Evolutionary conservation across 257 asterid genomes (phyloP), one percentile per base, ranked within the genome.

Genomic region (Scutellaria minor): DNA sequence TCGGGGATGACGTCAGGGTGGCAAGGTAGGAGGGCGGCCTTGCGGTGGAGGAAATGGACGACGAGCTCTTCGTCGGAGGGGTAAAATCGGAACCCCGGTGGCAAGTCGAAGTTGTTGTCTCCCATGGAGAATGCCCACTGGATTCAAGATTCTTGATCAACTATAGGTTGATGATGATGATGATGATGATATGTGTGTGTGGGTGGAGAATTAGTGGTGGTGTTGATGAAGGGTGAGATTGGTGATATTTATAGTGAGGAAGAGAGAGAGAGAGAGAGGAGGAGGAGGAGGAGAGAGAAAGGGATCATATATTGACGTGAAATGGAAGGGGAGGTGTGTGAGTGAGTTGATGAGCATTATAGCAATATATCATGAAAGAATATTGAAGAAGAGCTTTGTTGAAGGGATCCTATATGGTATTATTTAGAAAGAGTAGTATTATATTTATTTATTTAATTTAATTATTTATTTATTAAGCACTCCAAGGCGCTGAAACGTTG

Each of bases 1-100:
- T 93, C 98, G 0, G 98, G 98, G 85, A 93, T 93, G 84, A 91
- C 79, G 18, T 93, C 96, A 0, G 97, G 96, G 66, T 90, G 89
- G 77, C 88, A 90, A 4, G 98, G 98, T 1, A 90, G 69, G 41
- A 85, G 86, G 41, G 89, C 73, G 2, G 86, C 85, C 74, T 85
- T 90, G 2, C 98, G 94, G 44, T 87, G 95, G 75, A 93, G 98
- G 87, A 93, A 93, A 69, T 93, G 98, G 70, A 89, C 91, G 5
- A 93, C 85, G 0, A 93, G 87, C 68, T 93, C 96, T 74, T 90
- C 97, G 7, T 93, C 98, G 6, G 96, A 83, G 2, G 98, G 98
- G 78, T 75, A 78, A 59, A 93, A 93, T 1, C 96, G 92, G 18
- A 93, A 93, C 3, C 98, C 98, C 0, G 98, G 98, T 0, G 98